Evolutionary conservation across 2,329 filamentous ascomycete species (phyloP), one percentile per base, ranked within the genome.

Genomic region (Paecilomyces niveus): DNA sequence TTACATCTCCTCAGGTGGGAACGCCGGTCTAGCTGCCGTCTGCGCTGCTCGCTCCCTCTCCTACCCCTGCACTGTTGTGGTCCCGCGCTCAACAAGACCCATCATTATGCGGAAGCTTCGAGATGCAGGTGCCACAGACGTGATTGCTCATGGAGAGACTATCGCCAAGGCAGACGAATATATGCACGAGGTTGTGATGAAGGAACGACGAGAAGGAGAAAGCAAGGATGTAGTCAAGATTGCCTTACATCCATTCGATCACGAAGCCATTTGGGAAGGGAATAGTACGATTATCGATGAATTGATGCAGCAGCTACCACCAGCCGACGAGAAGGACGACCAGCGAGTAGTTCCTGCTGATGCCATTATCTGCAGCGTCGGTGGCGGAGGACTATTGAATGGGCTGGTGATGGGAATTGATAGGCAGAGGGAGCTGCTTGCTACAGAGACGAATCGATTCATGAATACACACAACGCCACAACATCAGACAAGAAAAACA

Each of bases 11-110:
- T 89, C 85, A 2, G 90, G 89, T 59, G 91, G 91, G 58, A 96
- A 96, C 69, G 91, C 91, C 1, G 91, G 91, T 1, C 83, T 96
- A 3, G 91, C 90, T 1, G 90, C 89, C 67, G 89, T 90, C 15
- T 86, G 85, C 54, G 88, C 90, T 1, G 88, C 90, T 11, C 77
- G 79, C 24, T 79, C 83, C 2, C 80, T 94, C 6, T 75, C 80
- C 5, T 81, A 84, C 39, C 85, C 84, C 1, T 86, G 85, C 70
- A 93, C 90, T 4, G 88, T 96, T 61, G 88, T 91, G 31, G 84
- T 94, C 1, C 89, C 91, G 0, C 70, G 78, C 8, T 79, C 78
- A 6, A 89, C 89, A 0, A 85, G 86, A 32, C 77, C 83, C 1
- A 73, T 87, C 61, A 92, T 95, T 85, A 81, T 91, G 54, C 76